phyloP scores from a whole-genome alignment of 1,284 basidiomycete species.

The Austroboletus novae-zelandiae region DNA sequence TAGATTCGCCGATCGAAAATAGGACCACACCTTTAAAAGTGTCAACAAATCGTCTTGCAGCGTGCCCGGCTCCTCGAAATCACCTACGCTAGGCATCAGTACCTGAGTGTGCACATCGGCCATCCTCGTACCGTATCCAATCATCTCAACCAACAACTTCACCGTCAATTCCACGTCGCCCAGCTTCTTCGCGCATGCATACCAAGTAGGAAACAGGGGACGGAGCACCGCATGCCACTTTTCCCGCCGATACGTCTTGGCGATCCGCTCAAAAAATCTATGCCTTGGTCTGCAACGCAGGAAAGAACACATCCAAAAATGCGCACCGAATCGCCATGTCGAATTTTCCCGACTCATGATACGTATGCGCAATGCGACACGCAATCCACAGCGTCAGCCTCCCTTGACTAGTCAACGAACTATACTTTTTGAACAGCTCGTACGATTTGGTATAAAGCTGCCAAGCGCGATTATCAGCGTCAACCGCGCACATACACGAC shows the following conservation, averaged over 20 bases:
- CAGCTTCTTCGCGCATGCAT: slow-evolving; percentile 72
- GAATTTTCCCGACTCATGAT: slow-evolving; percentile 72
- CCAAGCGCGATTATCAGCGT: neutral
- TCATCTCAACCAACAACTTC: slow-evolving; percentile 74
- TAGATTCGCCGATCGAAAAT: neutral
- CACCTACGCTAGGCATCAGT: slow-evolving; percentile 18
- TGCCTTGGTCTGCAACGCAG: too few species aligned
- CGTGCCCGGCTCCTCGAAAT: slow-evolving; percentile 45
- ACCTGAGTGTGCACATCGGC: neutral
- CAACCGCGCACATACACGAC: too few species aligned
- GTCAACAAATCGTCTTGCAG: slow-evolving; percentile 66
- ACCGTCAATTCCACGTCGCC: slow-evolving; percentile 76
- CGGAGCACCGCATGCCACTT: slow-evolving; percentile 71
- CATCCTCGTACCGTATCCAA: slow-evolving; percentile 62
- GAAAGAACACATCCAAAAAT: neutral
- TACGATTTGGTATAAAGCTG: slow-evolving; percentile 90
- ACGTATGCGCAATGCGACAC: slow-evolving; percentile 81
- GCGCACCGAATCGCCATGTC: slow-evolving; percentile 78
- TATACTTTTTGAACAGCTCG: slow-evolving; percentile 81
- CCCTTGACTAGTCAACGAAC: slow-evolving; percentile 49
- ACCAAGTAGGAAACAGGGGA: slow-evolving; percentile 74
- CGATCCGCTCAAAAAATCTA: slow-evolving; percentile 88
- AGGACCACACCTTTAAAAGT: slow-evolving; percentile 58
- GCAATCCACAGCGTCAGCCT: slow-evolving; percentile 84
- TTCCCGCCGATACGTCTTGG: slow-evolving; percentile 79